These are phyloP conservation scores for Pelargonium myrrhifolium DNA, from an alignment of 441 rosid genomes.

Conservation along the genomic window DNA sequence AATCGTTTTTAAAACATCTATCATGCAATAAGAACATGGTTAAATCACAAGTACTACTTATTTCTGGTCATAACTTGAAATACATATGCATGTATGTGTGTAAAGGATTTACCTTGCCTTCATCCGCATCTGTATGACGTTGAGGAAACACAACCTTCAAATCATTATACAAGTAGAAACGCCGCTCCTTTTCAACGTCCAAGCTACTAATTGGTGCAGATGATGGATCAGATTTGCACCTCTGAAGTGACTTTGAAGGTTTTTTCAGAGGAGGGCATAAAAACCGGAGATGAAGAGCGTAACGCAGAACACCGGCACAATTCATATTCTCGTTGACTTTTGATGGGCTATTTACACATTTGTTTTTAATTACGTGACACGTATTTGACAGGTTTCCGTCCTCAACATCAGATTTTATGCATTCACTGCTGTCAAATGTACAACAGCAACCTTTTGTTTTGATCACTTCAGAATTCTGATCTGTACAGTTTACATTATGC, in stretches of 20 bases:
- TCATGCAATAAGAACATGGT: too few relatives aligned
- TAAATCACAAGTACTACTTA: too few relatives aligned
- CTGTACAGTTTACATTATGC: conserved; percentile 13
- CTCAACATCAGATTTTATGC: conserved; percentile 9
- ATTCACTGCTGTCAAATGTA: conserved; percentile 1
- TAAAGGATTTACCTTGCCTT: conserved; percentile 43
- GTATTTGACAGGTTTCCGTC: conserved; percentile 21
- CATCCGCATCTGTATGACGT: conserved; percentile 56
- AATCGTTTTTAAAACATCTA: too few relatives aligned
- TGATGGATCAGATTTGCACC: conserved; percentile 44
- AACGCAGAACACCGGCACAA: conserved; percentile 45
- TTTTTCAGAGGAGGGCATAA: conserved; percentile 37
- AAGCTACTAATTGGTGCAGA: conserved; percentile 25
- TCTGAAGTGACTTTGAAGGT: conserved; percentile 30
- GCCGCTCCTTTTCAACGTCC: conserved; percentile 24
- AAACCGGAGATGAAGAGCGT: conserved; percentile 59
- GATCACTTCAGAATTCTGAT: conserved; percentile 16
- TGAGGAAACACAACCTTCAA: conserved; percentile 58
- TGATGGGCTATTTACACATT: conserved; percentile 31
- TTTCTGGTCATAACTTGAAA: too few relatives aligned
- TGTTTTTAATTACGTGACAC: conserved; percentile 7
- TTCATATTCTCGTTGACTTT: conserved; percentile 30
- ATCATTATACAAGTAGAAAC: conserved; percentile 43
- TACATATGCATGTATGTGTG: too few relatives aligned
- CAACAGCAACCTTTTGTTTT: conserved; percentile 15